A percentile compares a stretch with the other conserved stretches of the same genome.
Conservation (phyloP, 305 asterid genomes). For the Fraxinus nigra region DNA sequence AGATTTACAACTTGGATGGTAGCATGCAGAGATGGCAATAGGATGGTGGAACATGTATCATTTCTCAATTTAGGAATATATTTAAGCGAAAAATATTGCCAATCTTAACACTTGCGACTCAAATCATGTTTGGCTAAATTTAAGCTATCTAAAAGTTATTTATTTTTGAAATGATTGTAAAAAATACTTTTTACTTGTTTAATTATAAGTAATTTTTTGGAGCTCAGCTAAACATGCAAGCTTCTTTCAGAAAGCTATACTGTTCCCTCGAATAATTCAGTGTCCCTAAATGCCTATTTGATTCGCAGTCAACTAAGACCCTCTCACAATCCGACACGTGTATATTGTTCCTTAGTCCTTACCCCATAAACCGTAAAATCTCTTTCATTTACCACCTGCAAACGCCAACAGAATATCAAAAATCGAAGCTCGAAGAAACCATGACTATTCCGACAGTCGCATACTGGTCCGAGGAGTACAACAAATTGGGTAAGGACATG, state of each 20-base stretch:
- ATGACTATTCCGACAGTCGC: slow-evolving; percentile 24
- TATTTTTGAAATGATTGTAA: background rate
- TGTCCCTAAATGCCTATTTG: slow-evolving; percentile 2
- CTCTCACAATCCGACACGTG: slow-evolving; percentile 29
- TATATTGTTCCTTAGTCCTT: background rate
- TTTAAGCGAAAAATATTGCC: background rate
- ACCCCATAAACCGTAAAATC: background rate
- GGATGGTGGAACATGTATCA: too few species aligned
- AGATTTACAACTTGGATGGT: too few species aligned
- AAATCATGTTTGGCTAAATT: background rate
- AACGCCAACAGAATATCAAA: slow-evolving; percentile 6
- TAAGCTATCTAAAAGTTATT: background rate
- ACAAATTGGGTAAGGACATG: slow-evolving; percentile 43
- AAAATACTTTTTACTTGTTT: background rate
- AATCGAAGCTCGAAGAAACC: background rate
- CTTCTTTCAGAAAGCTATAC: background rate
- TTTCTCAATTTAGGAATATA: background rate
- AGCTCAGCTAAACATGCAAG: background rate
- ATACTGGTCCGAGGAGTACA: slow-evolving; percentile 55
- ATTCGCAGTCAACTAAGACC: slow-evolving; percentile 8
- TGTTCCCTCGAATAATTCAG: background rate
- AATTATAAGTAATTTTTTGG: background rate
- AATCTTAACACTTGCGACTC: background rate
- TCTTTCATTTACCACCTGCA: background rate
- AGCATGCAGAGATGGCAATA: too few species aligned